A percentile compares a stretch with the other conserved stretches of the same genome.
Conservation (phyloP, 805 yeast genomes). For the Komagataella pastoris region DNA sequence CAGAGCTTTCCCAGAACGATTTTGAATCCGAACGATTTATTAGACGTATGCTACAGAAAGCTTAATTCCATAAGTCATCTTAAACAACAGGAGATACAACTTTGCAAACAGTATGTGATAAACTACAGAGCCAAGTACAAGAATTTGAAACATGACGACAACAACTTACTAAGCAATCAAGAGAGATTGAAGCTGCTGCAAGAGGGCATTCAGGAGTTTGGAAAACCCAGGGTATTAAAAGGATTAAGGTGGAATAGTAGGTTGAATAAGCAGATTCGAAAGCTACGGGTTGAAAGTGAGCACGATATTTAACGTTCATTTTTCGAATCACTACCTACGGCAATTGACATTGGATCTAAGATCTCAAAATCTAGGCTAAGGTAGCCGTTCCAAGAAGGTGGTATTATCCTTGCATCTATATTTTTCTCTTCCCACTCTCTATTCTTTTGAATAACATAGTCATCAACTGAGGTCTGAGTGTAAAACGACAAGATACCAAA, state of each 20-base stretch:
- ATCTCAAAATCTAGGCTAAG: slow-evolving; percentile 44
- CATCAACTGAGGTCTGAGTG: not conserved
- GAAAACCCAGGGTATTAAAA: slow-evolving; percentile 14
- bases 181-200: slow-evolving; percentile 14
- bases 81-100: slow-evolving; percentile 70
- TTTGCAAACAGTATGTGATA: slow-evolving; percentile 68
- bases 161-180: slow-evolving; percentile 5
- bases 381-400: slow-evolving; percentile 41
- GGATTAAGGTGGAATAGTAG: slow-evolving; percentile 20
- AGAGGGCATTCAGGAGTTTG: slow-evolving; percentile 9
- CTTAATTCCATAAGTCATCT: slow-evolving; percentile 60
- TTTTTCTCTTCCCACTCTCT: slow-evolving; percentile 25
- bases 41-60: slow-evolving; percentile 66
- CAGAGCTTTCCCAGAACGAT: slow-evolving; percentile 71
- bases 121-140: slow-evolving; percentile 36
- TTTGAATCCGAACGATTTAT: slow-evolving; percentile 53
- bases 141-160: slow-evolving; percentile 8
- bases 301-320: not conserved
- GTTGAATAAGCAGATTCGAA: slow-evolving; percentile 3
- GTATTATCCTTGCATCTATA: slow-evolving; percentile 23
- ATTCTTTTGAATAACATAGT: not conserved
- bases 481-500: not conserved
- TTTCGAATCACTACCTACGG: not conserved
- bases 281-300: not conserved
- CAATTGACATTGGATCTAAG: slow-evolving; percentile 21